These are phyloP conservation scores for Peniophora sp. DNA, from an alignment of 1,284 basidiomycete genomes.

Conservation along the genomic window DNA sequence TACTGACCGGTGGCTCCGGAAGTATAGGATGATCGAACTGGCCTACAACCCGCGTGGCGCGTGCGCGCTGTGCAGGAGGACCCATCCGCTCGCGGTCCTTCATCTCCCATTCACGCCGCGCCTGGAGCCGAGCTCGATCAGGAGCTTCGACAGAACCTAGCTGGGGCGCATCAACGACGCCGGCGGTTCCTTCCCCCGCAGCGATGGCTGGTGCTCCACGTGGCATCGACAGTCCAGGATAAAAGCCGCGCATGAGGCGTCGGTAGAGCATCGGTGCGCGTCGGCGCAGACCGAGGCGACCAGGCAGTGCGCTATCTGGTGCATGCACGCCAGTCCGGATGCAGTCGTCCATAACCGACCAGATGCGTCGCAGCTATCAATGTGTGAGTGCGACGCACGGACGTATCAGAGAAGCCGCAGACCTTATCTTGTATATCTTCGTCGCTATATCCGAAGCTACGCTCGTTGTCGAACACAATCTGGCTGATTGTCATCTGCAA, in stretches of 20 bases:
- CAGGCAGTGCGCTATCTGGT: constrained; percentile 73
- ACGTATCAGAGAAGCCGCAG: constrained; percentile 11
- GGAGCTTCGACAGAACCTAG: constrained; percentile 38
- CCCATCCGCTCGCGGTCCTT: neutral
- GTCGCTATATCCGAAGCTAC: constrained; percentile 67
- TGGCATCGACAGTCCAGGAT: constrained; percentile 50
- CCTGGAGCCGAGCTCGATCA: constrained; percentile 8
- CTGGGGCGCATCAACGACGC: no score
- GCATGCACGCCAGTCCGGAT: constrained; percentile 84
- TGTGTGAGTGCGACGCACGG: constrained; percentile 1
- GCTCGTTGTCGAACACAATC: constrained; percentile 94
- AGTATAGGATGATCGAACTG: constrained; percentile 78
- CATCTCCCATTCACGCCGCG: neutral
- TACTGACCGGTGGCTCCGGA: constrained; percentile 71
- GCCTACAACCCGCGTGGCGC: constrained; percentile 58
- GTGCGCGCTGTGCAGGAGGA: constrained; percentile 10
- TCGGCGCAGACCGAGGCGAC: constrained; percentile 71
- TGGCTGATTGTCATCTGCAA: constrained; percentile 84
- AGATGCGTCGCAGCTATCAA: constrained; percentile 65
- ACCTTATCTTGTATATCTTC: constrained; percentile 75
- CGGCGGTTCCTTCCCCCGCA: constrained; percentile 20
- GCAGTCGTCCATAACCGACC: constrained; percentile 91
- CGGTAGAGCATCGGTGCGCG: constrained; percentile 83
- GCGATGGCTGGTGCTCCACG: constrained; percentile 27
- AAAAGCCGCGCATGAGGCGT: constrained; percentile 82